phyloP scores from a whole-genome alignment of 75 land plant genomes.

The Cunninghamia lanceolata region DNA sequence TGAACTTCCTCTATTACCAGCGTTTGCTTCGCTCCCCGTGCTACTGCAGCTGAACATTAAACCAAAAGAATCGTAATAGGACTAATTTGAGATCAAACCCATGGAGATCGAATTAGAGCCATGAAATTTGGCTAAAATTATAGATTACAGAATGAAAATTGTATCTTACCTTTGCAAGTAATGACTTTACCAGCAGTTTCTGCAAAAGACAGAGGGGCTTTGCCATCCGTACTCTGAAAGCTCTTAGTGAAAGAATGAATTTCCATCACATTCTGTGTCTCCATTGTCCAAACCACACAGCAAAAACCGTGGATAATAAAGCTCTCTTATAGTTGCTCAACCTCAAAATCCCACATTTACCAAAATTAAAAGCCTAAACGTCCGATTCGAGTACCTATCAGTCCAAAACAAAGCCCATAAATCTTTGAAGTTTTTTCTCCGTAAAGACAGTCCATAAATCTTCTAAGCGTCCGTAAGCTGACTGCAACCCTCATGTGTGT shows the following conservation, averaged over 20 bases:
- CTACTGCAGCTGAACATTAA: slow-evolving; percentile 64
- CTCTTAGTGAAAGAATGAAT: neutral
- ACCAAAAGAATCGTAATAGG: neutral
- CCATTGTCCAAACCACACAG: neutral
- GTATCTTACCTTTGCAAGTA: slow-evolving; percentile 36
- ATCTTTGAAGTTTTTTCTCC: no score
- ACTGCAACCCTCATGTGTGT: no score
- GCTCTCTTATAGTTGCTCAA: no score
- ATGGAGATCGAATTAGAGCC: neutral
- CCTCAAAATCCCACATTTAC: no score
- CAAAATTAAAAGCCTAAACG: no score
- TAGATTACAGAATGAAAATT: neutral
- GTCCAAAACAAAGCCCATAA: no score
- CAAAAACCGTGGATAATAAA: no score
- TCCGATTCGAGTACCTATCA: no score
- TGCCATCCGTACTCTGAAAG: neutral
- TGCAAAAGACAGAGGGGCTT: neutral
- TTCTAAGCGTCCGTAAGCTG: no score
- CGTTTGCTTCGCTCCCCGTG: slow-evolving; percentile 52
- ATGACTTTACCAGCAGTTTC: slow-evolving; percentile 19
- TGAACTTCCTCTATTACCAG: slow-evolving; percentile 48
- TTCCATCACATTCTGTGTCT: neutral
- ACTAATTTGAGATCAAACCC: neutral
- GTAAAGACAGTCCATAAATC: no score
- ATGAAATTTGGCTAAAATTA: neutral